Evolutionary conservation across 2,329 filamentous ascomycete genomes (phyloP), one percentile per base, ranked within the genome.

Genomic region (Elsinoe batatas): DNA sequence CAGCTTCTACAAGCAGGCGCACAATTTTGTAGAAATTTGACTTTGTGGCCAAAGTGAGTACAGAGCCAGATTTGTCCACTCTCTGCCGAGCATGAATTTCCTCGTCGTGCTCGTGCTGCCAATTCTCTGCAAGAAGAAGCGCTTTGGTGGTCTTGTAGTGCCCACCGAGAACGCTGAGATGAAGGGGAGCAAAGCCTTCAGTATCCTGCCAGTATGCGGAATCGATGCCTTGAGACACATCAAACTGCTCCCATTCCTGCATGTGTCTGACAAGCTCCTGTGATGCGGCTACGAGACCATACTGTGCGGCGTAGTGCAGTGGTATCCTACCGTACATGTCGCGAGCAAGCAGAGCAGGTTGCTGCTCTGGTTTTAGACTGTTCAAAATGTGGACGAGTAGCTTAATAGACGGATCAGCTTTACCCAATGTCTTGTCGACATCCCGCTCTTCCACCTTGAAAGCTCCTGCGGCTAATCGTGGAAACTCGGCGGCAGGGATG

Each of bases 291-390:
- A 93, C 87, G 63, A 96, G 90, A 2, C 93, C 93, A 66, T 94
- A 95, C 67, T 97, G 90, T 0, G 93, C 91, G 2, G 90, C 90
- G 67, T 96, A 96, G 68, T 97, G 91, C 10, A 97, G 76, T 1
- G 91, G 90, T 12, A 91, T 79, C 3, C 91, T 85, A 2, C 89
- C 91, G 58, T 91, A 87, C 0, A 83, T 78, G 70, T 97, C 91
- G 58, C 79, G 82, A 11, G 80, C 79, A 50, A 79, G 74, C 10
- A 97, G 74, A 0, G 85, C 85, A 11, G 68, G 61, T 10, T 84
- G 81, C 62, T 97, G 91, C 8, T 79, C 73, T 0, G 79, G 76
- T 10, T 75, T 79, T 6, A 98, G 76, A 26, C 78, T 76, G 46
- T 90, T 83, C 3, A 98, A 76, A 6, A 85, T 64, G 64, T 79